Evolutionary conservation across 2,329 filamentous ascomycete species (phyloP).

Genomic region (Pseudocercospora musae): DNA sequence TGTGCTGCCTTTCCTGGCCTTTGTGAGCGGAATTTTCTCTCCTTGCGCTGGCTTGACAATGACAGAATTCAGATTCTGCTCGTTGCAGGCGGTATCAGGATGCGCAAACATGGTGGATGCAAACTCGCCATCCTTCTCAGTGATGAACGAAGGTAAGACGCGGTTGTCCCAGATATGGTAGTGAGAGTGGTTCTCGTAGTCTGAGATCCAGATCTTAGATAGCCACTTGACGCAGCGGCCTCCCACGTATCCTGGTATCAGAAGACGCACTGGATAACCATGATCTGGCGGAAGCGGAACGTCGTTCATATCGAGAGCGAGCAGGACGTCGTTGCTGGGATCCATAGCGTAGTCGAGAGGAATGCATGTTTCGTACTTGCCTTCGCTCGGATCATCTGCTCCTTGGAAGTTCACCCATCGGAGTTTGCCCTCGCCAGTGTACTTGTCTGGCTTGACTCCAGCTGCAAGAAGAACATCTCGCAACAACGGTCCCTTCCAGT

Average conservation of each 20-base stretch:
- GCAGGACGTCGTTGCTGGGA: constrained; percentile 47
- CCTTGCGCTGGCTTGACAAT: constrained; percentile 48
- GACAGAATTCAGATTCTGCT: constrained; percentile 51
- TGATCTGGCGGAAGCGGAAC: constrained; percentile 42
- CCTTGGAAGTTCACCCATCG: constrained; percentile 52
- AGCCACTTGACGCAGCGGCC: constrained; percentile 45
- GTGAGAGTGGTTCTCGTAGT: constrained; percentile 42
- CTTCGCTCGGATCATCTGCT: constrained; percentile 47
- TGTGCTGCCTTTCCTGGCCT: constrained; percentile 39
- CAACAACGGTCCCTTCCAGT: constrained; percentile 50
- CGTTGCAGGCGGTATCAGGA: constrained; percentile 48
- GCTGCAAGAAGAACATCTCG: constrained; percentile 46
- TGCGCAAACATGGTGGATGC: constrained; percentile 48
- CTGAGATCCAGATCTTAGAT: constrained; percentile 39
- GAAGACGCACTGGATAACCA: constrained; percentile 43
- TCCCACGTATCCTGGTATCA: constrained; percentile 44
- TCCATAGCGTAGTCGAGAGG: constrained; percentile 51
- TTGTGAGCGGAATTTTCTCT: constrained; percentile 41
- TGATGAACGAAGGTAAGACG: constrained; percentile 48
- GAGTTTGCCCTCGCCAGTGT: constrained; percentile 25
- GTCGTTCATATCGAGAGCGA: constrained; percentile 55
- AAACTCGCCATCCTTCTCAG: constrained; percentile 49
- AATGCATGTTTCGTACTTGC: constrained; percentile 49
- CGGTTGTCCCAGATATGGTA: constrained; percentile 53
- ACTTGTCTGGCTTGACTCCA: constrained; percentile 34